These are phyloP conservation scores for Aplosporella prunicola DNA, from an alignment of 2,329 filamentous ascomycete genomes.

Conservation along the genomic window DNA sequence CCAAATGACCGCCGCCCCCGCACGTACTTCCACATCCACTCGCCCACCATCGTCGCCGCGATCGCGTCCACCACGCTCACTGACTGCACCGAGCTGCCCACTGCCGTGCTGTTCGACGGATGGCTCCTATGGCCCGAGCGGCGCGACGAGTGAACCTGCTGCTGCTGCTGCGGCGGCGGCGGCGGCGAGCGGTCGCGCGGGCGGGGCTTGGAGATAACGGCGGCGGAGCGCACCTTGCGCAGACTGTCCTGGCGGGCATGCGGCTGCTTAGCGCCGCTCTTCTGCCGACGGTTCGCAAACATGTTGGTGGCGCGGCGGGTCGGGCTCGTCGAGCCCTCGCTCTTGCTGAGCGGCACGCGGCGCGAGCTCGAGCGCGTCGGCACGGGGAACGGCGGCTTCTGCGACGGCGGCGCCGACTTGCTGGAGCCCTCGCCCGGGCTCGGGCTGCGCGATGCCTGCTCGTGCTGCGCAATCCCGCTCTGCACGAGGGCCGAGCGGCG, in stretches of 20 bases:
- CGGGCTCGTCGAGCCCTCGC: conserved; percentile 71
- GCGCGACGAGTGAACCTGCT: conserved; percentile 33
- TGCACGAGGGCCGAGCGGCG: conserved; percentile 73
- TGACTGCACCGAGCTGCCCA: conserved; percentile 54
- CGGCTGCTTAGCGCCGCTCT: conserved; percentile 23
- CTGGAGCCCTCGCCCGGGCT: conserved; percentile 47
- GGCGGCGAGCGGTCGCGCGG: conserved; percentile 45
- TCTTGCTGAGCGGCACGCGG: conserved; percentile 56
- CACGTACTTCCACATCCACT: conserved; percentile 93
- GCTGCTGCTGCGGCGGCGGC: conserved; percentile 56
- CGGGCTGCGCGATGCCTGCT: conserved; percentile 54
- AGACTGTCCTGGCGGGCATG: conserved; percentile 52
- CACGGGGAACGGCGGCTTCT: conserved; percentile 76
- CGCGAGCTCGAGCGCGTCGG: conserved; percentile 82
- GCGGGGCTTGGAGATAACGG: conserved; percentile 51
- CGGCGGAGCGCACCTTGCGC: conserved; percentile 78
- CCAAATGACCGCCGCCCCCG: conserved; percentile 85
- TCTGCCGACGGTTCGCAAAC: conserved; percentile 31
- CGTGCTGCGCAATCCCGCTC: conserved; percentile 63
- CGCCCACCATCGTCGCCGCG: conserved; percentile 95
- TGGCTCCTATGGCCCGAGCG: conserved; percentile 43
- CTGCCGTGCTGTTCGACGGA: conserved; percentile 51
- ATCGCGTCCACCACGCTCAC: conserved; percentile 90
- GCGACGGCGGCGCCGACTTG: conserved; percentile 23
- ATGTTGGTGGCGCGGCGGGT: conserved; percentile 44